These are phyloP conservation scores for Ilyonectria robusta DNA, from an alignment of 2,329 filamentous ascomycete species.

Conservation along the genomic window DNA sequence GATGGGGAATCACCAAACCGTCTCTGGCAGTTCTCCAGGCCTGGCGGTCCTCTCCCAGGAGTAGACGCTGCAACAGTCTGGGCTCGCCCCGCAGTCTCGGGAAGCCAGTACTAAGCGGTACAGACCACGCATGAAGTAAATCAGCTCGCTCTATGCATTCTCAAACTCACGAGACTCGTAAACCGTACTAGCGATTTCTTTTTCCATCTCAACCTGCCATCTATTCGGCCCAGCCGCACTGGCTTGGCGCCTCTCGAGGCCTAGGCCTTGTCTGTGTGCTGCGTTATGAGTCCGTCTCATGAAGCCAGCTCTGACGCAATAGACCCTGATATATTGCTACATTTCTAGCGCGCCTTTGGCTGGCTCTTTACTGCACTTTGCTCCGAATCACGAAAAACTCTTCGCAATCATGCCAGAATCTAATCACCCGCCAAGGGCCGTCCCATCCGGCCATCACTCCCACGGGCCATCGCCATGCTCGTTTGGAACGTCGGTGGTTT, in stretches of 20 bases:
- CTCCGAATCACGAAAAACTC: conserved; percentile 21
- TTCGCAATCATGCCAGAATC: conserved; percentile 15
- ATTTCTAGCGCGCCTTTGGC: conserved; percentile 33
- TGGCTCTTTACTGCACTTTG: conserved; percentile 10
- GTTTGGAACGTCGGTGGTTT: conserved; percentile 35
- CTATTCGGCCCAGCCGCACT: background rate
- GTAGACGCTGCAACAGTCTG: background rate
- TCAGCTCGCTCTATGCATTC: too few species aligned
- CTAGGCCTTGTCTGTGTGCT: conserved; percentile 24
- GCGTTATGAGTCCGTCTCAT: conserved; percentile 29
- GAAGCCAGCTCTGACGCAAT: conserved; percentile 41
- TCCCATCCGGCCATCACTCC: conserved; percentile 23
- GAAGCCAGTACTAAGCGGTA: background rate
- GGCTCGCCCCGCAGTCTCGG: conserved; percentile 12
- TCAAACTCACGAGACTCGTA: background rate
- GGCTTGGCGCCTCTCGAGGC: conserved; percentile 6
- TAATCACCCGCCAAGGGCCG: conserved; percentile 10
- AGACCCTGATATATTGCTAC: conserved; percentile 42
- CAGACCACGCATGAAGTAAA: background rate
- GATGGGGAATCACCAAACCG: conserved; percentile 3
- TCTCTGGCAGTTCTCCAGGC: background rate
- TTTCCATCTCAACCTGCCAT: conserved; percentile 28
- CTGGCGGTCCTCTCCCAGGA: background rate
- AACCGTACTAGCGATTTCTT: background rate
- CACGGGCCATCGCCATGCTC: conserved; percentile 36